Conservation (phyloP, 2,329 filamentous ascomycete genomes). For the Arthrobotrys iridis region DNA sequence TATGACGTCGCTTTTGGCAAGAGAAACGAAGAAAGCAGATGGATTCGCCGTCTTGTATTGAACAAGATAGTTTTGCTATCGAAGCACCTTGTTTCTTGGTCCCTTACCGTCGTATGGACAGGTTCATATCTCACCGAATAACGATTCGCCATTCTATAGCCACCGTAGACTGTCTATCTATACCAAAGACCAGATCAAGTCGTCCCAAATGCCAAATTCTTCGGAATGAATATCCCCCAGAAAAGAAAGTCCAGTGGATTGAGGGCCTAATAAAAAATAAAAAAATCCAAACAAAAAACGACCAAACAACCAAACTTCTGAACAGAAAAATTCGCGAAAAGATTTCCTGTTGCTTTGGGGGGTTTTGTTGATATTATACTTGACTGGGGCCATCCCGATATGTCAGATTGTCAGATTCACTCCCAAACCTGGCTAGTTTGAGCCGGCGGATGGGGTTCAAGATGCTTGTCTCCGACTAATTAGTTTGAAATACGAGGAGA, state of each 20-base stretch:
- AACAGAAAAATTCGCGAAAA: constrained; percentile 7
- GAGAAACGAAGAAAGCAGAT: constrained; percentile 27
- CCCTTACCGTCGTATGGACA: constrained; percentile 53
- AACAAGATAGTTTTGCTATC: constrained; percentile 19
- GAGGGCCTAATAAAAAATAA: too few relatives aligned
- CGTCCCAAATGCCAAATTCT: not conserved
- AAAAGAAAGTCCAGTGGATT: not conserved
- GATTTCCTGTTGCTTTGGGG: not conserved
- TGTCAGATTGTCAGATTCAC: constrained; percentile 8
- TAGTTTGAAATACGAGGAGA: constrained; percentile 28
- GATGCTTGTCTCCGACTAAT: constrained; percentile 13
- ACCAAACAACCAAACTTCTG: constrained; percentile 8
- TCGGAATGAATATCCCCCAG: not conserved
- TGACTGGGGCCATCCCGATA: not conserved
- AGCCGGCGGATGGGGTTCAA: constrained; percentile 8
- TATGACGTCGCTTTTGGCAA: not conserved
- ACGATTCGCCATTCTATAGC: constrained; percentile 30
- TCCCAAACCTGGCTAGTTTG: constrained; percentile 3
- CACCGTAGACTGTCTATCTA: not conserved
- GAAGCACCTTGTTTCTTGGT: constrained; percentile 29
- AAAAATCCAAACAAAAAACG: not conserved
- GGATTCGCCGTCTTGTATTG: not conserved
- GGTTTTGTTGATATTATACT: constrained; percentile 41
- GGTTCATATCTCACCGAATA: constrained; percentile 54
- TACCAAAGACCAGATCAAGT: not conserved